Conservation (phyloP, 1,284 basidiomycete species). For the Sanguinoderma infundibulare region DNA sequence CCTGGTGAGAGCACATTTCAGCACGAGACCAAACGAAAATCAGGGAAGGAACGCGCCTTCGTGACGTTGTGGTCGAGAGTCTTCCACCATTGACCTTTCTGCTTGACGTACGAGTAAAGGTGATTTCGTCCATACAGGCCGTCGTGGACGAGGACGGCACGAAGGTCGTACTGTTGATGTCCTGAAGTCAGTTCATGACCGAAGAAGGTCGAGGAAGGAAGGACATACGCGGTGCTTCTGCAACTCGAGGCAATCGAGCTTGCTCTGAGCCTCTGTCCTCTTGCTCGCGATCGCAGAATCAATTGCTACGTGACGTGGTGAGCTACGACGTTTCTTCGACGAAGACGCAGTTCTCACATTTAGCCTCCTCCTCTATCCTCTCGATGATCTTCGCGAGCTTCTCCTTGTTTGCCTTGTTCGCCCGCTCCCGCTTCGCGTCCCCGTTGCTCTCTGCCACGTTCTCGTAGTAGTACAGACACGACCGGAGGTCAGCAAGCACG, state of each 20-base stretch:
- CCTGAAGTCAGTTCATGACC: not conserved
- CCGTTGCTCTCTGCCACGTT: constrained; percentile 56
- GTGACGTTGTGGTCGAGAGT: constrained; percentile 71
- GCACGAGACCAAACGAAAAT: too few relatives aligned
- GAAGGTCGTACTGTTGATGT: constrained; percentile 68
- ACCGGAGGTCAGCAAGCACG: constrained; percentile 59
- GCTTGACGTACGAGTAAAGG: constrained; percentile 75
- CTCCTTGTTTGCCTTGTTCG: constrained; percentile 45
- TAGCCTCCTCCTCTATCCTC: constrained; percentile 54
- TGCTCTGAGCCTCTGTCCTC: constrained; percentile 43
- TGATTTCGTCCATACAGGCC: constrained; percentile 75
- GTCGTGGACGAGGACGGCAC: constrained; percentile 74
- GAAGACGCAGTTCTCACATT: constrained; percentile 43
- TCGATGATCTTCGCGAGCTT: constrained; percentile 58
- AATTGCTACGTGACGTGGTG: constrained; percentile 47
- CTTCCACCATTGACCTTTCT: constrained; percentile 76
- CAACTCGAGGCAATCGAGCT: constrained; percentile 67
- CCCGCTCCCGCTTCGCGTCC: constrained; percentile 49
- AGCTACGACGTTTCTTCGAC: not conserved
- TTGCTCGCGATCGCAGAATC: constrained; percentile 52
- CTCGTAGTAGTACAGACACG: constrained; percentile 71
- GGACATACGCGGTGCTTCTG: constrained; percentile 57
- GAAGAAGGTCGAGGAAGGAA: not conserved
- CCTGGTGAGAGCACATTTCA: constrained; percentile 42
- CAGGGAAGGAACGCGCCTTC: constrained; percentile 47